These are phyloP conservation scores for Didymella exigua DNA, from an alignment of 2,329 filamentous ascomycete species.

Conservation along the genomic window DNA sequence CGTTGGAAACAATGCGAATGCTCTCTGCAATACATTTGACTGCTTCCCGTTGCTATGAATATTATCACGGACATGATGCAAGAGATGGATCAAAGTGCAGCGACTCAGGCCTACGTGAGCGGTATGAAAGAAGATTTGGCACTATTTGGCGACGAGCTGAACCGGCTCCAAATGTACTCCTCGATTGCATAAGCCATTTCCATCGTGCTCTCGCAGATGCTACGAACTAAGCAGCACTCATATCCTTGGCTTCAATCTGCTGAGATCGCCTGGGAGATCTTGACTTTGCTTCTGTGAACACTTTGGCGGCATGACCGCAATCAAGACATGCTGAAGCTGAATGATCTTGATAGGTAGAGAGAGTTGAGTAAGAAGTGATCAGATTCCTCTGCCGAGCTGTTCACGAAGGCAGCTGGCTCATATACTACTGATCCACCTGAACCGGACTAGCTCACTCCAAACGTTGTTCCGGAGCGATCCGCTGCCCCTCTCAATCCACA, in stretches of 20 bases:
- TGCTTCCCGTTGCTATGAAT: slow-evolving; percentile 16
- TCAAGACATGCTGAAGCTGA: too few relatives aligned
- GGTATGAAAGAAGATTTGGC: slow-evolving; percentile 23
- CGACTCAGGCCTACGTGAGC: slow-evolving; percentile 19
- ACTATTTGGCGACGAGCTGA: slow-evolving; percentile 19
- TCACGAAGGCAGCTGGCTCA: too few relatives aligned
- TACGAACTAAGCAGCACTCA: slow-evolving; percentile 14
- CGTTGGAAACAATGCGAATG: slow-evolving; percentile 13
- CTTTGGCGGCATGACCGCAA: neutral
- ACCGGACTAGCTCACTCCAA: too few relatives aligned
- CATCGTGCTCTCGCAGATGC: slow-evolving; percentile 15
- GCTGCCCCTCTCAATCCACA: too few relatives aligned
- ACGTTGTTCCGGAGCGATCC: too few relatives aligned
- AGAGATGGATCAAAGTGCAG: slow-evolving; percentile 16
- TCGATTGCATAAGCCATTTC: slow-evolving; percentile 15
- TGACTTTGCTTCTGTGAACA: slow-evolving; percentile 12
- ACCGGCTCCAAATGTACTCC: slow-evolving; percentile 17
- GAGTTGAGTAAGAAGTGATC: too few relatives aligned
- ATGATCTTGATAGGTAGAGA: too few relatives aligned
- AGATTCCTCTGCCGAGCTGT: too few relatives aligned
- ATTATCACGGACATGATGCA: slow-evolving; percentile 19
- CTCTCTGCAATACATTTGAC: slow-evolving; percentile 6
- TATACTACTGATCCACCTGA: too few relatives aligned
- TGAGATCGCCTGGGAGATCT: slow-evolving; percentile 7
- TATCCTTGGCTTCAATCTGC: slow-evolving; percentile 1